A percentile compares a stretch with the other conserved stretches of the same genome.
Evolutionary conservation across 1,284 basidiomycete genomes (phyloP).

Genomic region (Leccinum fallax): DNA sequence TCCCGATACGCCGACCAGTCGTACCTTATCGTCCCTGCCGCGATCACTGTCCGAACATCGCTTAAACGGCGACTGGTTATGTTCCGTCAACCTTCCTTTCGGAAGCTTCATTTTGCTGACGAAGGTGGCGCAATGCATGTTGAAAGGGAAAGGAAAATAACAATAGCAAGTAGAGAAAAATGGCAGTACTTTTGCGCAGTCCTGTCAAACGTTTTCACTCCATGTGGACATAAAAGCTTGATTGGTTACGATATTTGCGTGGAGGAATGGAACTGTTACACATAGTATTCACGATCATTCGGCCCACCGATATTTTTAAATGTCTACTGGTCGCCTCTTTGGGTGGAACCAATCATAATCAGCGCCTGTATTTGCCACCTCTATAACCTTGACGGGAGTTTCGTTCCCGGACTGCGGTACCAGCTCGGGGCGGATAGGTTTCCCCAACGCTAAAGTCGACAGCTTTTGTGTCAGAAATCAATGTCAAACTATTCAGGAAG

Average conservation of each 20-base stretch:
- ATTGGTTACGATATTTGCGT: not conserved
- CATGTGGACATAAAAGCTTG: slow-evolving; percentile 9
- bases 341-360: slow-evolving; percentile 27
- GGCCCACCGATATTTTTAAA: slow-evolving; percentile 17
- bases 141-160: slow-evolving; percentile 7
- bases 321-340: slow-evolving; percentile 6
- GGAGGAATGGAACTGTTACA: slow-evolving; percentile 7
- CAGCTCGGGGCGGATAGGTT: slow-evolving; percentile 25
- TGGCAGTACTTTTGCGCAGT: slow-evolving; percentile 23
- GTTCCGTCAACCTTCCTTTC: slow-evolving; percentile 27
- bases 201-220: not conserved
- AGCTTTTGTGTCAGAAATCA: slow-evolving; percentile 11
- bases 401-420: slow-evolving; percentile 15
- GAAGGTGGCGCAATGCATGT: slow-evolving; percentile 15
- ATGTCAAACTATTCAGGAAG: not conserved
- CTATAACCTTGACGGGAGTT: slow-evolving; percentile 10
- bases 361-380: slow-evolving; percentile 10
- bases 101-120: slow-evolving; percentile 14
- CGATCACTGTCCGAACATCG: slow-evolving; percentile 20
- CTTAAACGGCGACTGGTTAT: slow-evolving; percentile 24
- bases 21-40: slow-evolving; percentile 25
- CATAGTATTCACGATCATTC: slow-evolving; percentile 1
- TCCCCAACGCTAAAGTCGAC: slow-evolving; percentile 18
- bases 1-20: slow-evolving; percentile 22
- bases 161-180: slow-evolving; percentile 28